Evolutionary conservation across 441 rosid species (phyloP).

Genomic region (Gossypium schwendimanii): DNA sequence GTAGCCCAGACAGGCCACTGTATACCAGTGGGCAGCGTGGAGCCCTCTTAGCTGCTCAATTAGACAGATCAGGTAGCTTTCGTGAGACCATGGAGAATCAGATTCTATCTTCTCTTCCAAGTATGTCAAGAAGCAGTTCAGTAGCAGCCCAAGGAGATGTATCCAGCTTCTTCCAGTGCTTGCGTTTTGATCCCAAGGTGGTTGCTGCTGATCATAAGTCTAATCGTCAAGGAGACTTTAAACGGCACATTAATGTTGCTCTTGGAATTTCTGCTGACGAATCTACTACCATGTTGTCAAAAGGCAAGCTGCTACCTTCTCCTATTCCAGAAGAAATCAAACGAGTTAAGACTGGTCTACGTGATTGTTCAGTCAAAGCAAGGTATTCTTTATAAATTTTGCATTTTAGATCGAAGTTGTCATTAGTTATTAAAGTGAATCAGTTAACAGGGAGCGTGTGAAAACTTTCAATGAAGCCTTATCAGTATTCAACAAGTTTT

Average conservation of each 20-base stretch:
- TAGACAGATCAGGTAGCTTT: constrained; percentile 88
- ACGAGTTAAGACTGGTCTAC: constrained; percentile 56
- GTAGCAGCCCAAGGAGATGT: constrained; percentile 60
- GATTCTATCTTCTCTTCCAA: constrained; percentile 61
- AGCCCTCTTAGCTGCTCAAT: constrained; percentile 64
- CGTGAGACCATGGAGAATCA: constrained; percentile 75
- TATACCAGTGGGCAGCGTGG: constrained; percentile 68
- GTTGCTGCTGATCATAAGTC: constrained; percentile 74
- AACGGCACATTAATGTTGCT: constrained; percentile 56
- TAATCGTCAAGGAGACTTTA: constrained; percentile 73
- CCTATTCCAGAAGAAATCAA: constrained; percentile 77
- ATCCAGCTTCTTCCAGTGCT: constrained; percentile 60
- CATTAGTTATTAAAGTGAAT: constrained; percentile 26
- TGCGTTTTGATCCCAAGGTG: constrained; percentile 71
- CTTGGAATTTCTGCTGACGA: constrained; percentile 76
- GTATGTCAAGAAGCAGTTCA: constrained; percentile 59
- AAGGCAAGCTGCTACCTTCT: constrained; percentile 52
- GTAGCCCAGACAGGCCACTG: constrained; percentile 71
- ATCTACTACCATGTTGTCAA: constrained; percentile 48
- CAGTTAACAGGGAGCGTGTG: constrained; percentile 67
- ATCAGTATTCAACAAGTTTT: constrained; percentile 70
- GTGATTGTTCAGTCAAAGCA: constrained; percentile 65
- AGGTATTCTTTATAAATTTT: constrained; percentile 51
- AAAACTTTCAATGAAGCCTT: constrained; percentile 76
- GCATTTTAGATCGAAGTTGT: constrained; percentile 13